These are phyloP conservation scores for Claviceps capensis DNA, from an alignment of 2,329 filamentous ascomycete genomes.

Conservation along the genomic window DNA sequence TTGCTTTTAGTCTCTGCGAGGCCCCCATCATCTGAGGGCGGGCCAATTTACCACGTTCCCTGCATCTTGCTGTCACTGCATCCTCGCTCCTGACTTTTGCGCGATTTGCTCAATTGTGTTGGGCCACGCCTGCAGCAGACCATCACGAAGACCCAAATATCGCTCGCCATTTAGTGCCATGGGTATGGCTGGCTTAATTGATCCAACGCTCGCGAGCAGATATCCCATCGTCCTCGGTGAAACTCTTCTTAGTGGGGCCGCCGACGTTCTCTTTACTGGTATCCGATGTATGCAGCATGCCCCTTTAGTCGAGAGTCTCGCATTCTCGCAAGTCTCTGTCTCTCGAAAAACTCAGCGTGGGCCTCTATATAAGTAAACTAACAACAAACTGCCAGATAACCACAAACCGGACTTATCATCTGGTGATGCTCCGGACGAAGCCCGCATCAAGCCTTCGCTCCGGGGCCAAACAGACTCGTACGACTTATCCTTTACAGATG, in stretches of 20 bases:
- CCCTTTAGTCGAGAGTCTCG: neutral
- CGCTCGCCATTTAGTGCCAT: neutral
- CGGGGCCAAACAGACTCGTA: slow-evolving; percentile 37
- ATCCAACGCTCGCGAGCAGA: slow-evolving; percentile 46
- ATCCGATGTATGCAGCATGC: slow-evolving; percentile 37
- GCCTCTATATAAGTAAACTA: neutral
- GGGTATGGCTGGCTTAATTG: slow-evolving; percentile 30
- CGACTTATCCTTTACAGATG: slow-evolving; percentile 40
- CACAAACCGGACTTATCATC: slow-evolving; percentile 43
- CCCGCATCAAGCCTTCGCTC: slow-evolving; percentile 37
- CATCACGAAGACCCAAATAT: neutral
- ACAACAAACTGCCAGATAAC: slow-evolving; percentile 33
- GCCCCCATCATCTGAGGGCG: too few species aligned
- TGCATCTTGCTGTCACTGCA: too few species aligned
- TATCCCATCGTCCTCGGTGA: slow-evolving; percentile 53
- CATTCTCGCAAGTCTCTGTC: neutral
- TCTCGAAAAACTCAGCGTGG: neutral
- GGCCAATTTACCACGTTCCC: too few species aligned
- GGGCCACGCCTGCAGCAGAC: too few species aligned
- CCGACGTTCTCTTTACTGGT: slow-evolving; percentile 46
- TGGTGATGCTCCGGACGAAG: slow-evolving; percentile 31
- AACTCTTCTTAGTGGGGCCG: slow-evolving; percentile 39
- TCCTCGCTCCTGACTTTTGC: too few species aligned
- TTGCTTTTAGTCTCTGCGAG: too few species aligned
- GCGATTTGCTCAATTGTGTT: too few species aligned